Evolutionary conservation across 2,329 filamentous ascomycete genomes (phyloP), one percentile per base, ranked within the genome.

Genomic region (Fusarium miscanthi): DNA sequence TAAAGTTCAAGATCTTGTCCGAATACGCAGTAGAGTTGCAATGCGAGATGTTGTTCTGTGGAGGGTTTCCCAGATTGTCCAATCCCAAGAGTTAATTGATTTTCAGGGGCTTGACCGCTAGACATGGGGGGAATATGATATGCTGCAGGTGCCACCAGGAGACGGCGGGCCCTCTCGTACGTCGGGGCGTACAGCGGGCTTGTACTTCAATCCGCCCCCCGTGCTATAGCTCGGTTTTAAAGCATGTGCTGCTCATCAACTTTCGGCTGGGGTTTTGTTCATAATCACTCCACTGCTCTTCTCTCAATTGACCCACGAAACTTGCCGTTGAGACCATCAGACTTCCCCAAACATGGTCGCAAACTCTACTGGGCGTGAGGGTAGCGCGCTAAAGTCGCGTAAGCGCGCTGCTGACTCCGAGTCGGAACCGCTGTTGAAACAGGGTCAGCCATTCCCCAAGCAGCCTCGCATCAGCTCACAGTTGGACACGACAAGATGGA

Each of bases 401-500:
- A 89, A 88, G 78, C 84, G 85, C 42, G 78, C 79, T 42, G 81
- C 80, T 68, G 83, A 85, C 59, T 78, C 80, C 64, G 78, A 79
- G 27, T 69, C 79, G 60, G 78, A 79, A 37, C 65, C 65, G 8
- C 65, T 68, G 33, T 67, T 78, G 49, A 74, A 76, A 43, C 80
- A 81, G 46, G 75, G 75, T 23, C 71, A 59, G 21, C 74, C 77
- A 38, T 82, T 78, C 65, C 81, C 83, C 38, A 88, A 88, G 74
- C 83, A 81, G 53, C 85, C 85, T 37, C 85, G 80, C 68, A 80
- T 90, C 52, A 82, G 82, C 49, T 83, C 86, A 42, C 90, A 88
- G 78, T 98, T 94, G 8, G 95, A 99, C 82, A 89, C 89, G 73
- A 88, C 90, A 12, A 87, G 93, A 81, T 99, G 96, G 96, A 89